Conservation (phyloP, 2,329 filamentous ascomycete species). For the Blastomyces percursus region DNA sequence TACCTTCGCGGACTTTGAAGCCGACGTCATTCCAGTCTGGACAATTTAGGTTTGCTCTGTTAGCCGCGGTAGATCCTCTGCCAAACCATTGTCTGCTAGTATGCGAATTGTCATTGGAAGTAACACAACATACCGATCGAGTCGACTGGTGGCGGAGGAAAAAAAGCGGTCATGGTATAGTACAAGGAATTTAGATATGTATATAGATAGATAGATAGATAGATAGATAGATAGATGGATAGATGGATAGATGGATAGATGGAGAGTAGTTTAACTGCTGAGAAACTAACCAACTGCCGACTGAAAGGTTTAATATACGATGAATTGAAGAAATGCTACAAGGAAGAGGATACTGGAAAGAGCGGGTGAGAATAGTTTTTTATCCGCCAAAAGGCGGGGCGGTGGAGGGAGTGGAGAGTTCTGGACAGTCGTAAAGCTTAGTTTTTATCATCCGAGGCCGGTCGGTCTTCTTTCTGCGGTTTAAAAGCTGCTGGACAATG, state of each 20-base stretch:
- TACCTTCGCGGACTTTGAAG: constrained; percentile 84
- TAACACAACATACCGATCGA: constrained; percentile 50
- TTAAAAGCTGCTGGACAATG: neutral
- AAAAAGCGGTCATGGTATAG: constrained; percentile 33
- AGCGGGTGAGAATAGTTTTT: neutral
- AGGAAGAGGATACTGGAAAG: neutral
- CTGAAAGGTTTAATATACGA: neutral
- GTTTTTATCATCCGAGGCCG: neutral
- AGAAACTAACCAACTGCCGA: neutral
- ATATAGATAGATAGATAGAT: too few species aligned
- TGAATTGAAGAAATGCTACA: neutral
- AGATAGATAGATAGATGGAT: too few species aligned
- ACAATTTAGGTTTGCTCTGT: neutral
- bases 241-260: too few species aligned
- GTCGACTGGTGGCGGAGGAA: constrained; percentile 66
- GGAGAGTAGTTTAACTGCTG: neutral
- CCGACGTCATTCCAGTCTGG: constrained; percentile 85
- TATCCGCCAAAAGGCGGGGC: neutral
- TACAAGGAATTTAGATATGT: neutral
- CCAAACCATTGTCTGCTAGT: neutral
- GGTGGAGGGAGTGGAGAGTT: neutral
- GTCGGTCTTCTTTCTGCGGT: neutral
- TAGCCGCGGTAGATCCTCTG: neutral
- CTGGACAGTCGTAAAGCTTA: neutral
- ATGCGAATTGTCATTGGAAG: neutral